A percentile compares a stretch with the other conserved stretches of the same genome.
phyloP scores from a whole-genome alignment of 495 filamentous ascomycete genomes.

The Aspergillus indologenus region DNA sequence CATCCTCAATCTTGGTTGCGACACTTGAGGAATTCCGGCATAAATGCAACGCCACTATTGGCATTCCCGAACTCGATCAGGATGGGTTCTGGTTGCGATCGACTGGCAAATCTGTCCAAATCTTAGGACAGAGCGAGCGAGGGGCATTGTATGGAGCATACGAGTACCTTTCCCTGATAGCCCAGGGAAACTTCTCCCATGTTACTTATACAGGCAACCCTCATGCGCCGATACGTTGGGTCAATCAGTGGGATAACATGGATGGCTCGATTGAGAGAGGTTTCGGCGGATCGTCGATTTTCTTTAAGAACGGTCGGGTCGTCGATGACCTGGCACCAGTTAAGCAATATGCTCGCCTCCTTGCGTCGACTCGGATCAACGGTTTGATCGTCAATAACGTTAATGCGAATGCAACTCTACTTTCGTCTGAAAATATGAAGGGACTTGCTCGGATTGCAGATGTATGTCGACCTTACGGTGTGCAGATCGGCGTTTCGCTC shows the following conservation, averaged over 20 bases:
- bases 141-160: slow-evolving; percentile 69
- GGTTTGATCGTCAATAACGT: slow-evolving; percentile 70
- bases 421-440: slow-evolving; percentile 55
- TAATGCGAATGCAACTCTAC: slow-evolving; percentile 60
- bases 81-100: slow-evolving; percentile 64
- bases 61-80: slow-evolving; percentile 46
- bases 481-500: slow-evolving; percentile 62
- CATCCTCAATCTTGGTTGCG: slow-evolving; percentile 51
- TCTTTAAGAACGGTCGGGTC: slow-evolving; percentile 57
- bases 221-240: slow-evolving; percentile 62
- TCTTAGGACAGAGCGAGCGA: slow-evolving; percentile 65
- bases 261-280: slow-evolving; percentile 68
- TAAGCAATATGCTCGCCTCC: slow-evolving; percentile 61
- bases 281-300: slow-evolving; percentile 67
- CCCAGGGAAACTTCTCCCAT: slow-evolving; percentile 57
- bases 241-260: slow-evolving; percentile 74
- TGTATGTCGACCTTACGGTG: slow-evolving; percentile 62
- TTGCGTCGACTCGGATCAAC: slow-evolving; percentile 67
- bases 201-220: slow-evolving; percentile 55
- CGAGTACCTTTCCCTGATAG: slow-evolving; percentile 62
- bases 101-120: slow-evolving; percentile 45
- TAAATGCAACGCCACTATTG: slow-evolving; percentile 28
- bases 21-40: slow-evolving; percentile 52
- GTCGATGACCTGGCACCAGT: slow-evolving; percentile 56
- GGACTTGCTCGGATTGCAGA: slow-evolving; percentile 62